Evolutionary conservation across 352 stramenopile genomes (phyloP), one percentile per base, ranked within the genome.

Genomic region (Aphanomyces cochlioides): DNA sequence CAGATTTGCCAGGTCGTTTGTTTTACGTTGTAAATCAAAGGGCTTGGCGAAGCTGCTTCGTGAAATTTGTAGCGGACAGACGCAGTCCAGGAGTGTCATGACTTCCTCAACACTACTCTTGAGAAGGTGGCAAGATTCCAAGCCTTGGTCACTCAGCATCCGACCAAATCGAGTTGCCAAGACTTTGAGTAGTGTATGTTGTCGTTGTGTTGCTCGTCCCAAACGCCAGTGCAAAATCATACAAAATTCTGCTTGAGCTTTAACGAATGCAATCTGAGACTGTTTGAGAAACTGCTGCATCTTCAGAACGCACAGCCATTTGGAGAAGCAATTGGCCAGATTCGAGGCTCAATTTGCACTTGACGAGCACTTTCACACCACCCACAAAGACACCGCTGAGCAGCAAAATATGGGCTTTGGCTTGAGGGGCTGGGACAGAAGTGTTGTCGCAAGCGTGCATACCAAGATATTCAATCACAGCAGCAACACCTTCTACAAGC

Each of bases 401-500:
- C 75, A 99, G 84, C 70, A 99, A 75, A 75, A 98, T 98, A 79
- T 99, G 96, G 38, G 94, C 90, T 75, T 98, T 98, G 21, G 92
- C 82, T 68, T 91, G 90, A n/a, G 84, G 83, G 64, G 89, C 88
- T 41, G 84, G 86, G 13, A 88, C 82, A 43, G 84, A 90, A 34
- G 96, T 98, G 74, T 96, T 97, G 75, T 98, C 95, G 74, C 96
- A 99, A 8, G 96, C 82, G 79, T 98, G 90, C 97, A 99, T 99
- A 48, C 96, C 96, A 60, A 99, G 82, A 73, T 98, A 98, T 47
- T 98, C 90, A 47, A 98, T 97, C 48, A 99, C 90, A 39, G 91
- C 92, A 0, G 86, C 82, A n/a, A 99, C 88, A 21, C 95, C 96
- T 76, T 99, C 93, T 34, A 98, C 90, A 38, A 98, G 79, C 47